A percentile compares a stretch with the other conserved stretches of the same genome.
phyloP scores from a whole-genome alignment of 208 protist genomes.

The Acanthamoeba rhysodes region DNA sequence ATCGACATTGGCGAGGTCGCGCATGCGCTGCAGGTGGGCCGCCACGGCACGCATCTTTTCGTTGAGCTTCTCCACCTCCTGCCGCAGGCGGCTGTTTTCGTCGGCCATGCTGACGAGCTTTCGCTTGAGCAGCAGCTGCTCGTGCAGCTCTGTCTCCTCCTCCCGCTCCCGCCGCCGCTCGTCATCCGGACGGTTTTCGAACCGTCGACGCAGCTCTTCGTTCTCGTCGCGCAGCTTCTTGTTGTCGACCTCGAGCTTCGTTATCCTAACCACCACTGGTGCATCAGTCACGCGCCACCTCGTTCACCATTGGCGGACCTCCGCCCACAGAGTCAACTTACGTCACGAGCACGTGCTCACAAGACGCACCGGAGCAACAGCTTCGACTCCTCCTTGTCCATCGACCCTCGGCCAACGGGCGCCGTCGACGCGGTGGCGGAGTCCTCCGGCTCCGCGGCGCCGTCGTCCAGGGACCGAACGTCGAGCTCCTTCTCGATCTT shows the following conservation, averaged over 20 bases:
- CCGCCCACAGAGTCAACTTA: neutral
- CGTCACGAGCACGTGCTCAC: neutral
- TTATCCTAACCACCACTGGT: slow-evolving; percentile 16
- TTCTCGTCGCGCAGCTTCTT: slow-evolving; percentile 4
- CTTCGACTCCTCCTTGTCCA: slow-evolving; percentile 29
- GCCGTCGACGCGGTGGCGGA: neutral
- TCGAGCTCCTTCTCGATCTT: slow-evolving; percentile 34
- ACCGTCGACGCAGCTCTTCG: slow-evolving; percentile 1
- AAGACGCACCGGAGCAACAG: neutral
- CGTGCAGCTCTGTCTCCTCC: neutral
- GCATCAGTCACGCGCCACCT: neutral
- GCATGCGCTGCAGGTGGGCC: neutral
- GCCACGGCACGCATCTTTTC: neutral
- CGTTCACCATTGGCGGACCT: neutral
- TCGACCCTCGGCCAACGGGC: neutral
- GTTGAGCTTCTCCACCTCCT: slow-evolving; percentile 47
- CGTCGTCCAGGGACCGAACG: neutral
- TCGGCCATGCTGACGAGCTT: slow-evolving; percentile 37
- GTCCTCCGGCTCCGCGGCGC: neutral
- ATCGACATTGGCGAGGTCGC: neutral
- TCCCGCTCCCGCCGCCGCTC: neutral
- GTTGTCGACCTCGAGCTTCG: slow-evolving; percentile 41
- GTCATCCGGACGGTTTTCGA: neutral
- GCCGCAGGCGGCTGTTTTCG: slow-evolving; percentile 25
- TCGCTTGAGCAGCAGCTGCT: neutral